Conservation (phyloP, 805 yeast genomes). For the Pichia phayaonensis region DNA sequence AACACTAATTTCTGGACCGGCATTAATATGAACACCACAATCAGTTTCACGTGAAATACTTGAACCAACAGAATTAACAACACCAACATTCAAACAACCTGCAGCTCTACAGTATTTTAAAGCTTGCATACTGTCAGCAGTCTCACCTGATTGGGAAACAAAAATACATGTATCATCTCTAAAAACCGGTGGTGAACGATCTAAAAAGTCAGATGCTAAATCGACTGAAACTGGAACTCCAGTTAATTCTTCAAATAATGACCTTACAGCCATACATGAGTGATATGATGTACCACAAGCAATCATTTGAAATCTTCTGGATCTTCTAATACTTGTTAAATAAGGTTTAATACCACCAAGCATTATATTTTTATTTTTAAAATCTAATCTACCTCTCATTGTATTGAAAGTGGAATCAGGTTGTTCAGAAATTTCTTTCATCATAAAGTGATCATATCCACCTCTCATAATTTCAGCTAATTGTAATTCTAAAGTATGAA, state of each 20-base stretch:
- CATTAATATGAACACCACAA: slow-evolving; percentile 99
- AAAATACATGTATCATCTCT: slow-evolving; percentile 97
- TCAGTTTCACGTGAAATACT: slow-evolving; percentile 94
- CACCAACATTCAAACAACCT: slow-evolving; percentile 96
- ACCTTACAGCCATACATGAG: slow-evolving; percentile 95
- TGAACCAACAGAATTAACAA: slow-evolving; percentile 96
- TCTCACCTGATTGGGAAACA: slow-evolving; percentile 98
- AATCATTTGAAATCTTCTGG: slow-evolving; percentile 93
- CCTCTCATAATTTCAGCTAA: slow-evolving; percentile 98
- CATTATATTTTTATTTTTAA: slow-evolving; percentile 64
- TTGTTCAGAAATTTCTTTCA: slow-evolving; percentile 97
- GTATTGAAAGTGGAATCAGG: slow-evolving; percentile 98
- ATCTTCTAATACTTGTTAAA: slow-evolving; percentile 84
- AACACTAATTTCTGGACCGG: slow-evolving; percentile 99
- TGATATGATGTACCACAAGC: slow-evolving; percentile 99
- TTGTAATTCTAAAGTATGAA: slow-evolving; percentile 95
- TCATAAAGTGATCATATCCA: slow-evolving; percentile 93
- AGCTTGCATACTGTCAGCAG: slow-evolving; percentile 95
- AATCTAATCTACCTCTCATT: slow-evolving; percentile 98
- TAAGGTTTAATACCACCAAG: slow-evolving; percentile 86
- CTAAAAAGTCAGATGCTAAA: slow-evolving; percentile 90
- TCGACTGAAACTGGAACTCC: slow-evolving; percentile 92
- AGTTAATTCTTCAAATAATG: slow-evolving; percentile 91
- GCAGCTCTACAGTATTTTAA: slow-evolving; percentile 92
- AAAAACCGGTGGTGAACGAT: slow-evolving; percentile 92